phyloP scores from a whole-genome alignment of 1,139 yeast genomes.

The Magnusiomyces tetraspermus region DNA sequence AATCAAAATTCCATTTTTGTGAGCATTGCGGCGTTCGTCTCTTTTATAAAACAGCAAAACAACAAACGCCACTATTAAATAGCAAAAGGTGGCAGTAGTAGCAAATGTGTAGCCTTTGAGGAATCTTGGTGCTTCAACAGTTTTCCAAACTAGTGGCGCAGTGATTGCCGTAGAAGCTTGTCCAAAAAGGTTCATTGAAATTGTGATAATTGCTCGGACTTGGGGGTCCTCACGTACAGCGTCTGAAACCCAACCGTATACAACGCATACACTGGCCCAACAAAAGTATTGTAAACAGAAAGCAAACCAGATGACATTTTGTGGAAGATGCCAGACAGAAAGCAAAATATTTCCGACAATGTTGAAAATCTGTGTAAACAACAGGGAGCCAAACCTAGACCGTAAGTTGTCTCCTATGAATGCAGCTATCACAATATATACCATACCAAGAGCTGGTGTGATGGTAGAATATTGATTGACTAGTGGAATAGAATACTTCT shows the following conservation, averaged over 20 bases:
- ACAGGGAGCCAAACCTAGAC: constrained; percentile 49
- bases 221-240: constrained; percentile 25
- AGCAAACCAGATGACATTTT: constrained; percentile 41
- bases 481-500: constrained; percentile 34
- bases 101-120: constrained; percentile 41
- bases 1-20: constrained; percentile 38
- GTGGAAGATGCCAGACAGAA: constrained; percentile 40
- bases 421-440: constrained; percentile 41
- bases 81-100: not conserved
- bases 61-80: constrained; percentile 34
- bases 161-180: constrained; percentile 25
- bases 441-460: constrained; percentile 45
- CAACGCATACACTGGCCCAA: constrained; percentile 38
- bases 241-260: constrained; percentile 23
- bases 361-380: constrained; percentile 44
- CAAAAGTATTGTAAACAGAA: constrained; percentile 39
- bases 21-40: constrained; percentile 45
- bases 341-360: constrained; percentile 38
- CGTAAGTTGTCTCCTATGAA: constrained; percentile 43
- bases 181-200: constrained; percentile 35
- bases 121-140: constrained; percentile 45
- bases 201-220: constrained; percentile 35
- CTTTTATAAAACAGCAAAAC: constrained; percentile 50
- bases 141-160: constrained; percentile 35
- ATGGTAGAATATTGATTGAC: constrained; percentile 39